These are phyloP conservation scores for Albophoma yamanashiensis DNA, from an alignment of 2,329 filamentous ascomycete species.

Conservation along the genomic window DNA sequence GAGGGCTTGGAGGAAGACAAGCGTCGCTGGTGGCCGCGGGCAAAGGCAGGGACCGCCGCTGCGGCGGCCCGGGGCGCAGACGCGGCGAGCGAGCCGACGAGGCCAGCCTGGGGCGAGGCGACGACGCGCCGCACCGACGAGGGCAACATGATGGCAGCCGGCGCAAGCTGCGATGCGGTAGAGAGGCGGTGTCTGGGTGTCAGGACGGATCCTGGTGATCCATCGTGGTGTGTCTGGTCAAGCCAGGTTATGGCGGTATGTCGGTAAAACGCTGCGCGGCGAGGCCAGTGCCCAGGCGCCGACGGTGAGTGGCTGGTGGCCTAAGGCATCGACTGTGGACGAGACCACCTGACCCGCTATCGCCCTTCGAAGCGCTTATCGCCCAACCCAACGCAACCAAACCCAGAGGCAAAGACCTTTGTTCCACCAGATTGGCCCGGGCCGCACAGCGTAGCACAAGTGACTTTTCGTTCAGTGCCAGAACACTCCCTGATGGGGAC, in stretches of 20 bases:
- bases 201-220: slow-evolving; percentile 22
- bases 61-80: slow-evolving; percentile 27
- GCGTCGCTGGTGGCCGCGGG: slow-evolving; percentile 38
- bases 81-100: slow-evolving; percentile 31
- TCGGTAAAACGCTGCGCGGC: background rate
- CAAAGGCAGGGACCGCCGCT: slow-evolving; percentile 22
- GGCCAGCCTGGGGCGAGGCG: slow-evolving; percentile 31
- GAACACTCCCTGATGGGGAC: background rate
- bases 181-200: slow-evolving; percentile 10
- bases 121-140: slow-evolving; percentile 45
- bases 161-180: slow-evolving; percentile 6
- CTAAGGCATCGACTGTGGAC: slow-evolving; percentile 23
- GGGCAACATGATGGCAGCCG: slow-evolving; percentile 37
- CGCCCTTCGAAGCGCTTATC: background rate
- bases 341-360: background rate
- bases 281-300: background rate
- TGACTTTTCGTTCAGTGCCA: background rate
- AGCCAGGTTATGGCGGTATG: slow-evolving; percentile 24
- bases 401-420: background rate
- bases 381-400: background rate
- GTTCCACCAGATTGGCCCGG: background rate
- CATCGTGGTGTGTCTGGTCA: slow-evolving; percentile 17
- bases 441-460: background rate
- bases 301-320: slow-evolving; percentile 9
- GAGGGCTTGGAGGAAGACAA: slow-evolving; percentile 55